Percentiles rank a stretch among this genome's conserved stretches.
Evolutionary conservation across 768 basidiomycete species (phyloP).

Genomic region (Lactarius trivialis): DNA sequence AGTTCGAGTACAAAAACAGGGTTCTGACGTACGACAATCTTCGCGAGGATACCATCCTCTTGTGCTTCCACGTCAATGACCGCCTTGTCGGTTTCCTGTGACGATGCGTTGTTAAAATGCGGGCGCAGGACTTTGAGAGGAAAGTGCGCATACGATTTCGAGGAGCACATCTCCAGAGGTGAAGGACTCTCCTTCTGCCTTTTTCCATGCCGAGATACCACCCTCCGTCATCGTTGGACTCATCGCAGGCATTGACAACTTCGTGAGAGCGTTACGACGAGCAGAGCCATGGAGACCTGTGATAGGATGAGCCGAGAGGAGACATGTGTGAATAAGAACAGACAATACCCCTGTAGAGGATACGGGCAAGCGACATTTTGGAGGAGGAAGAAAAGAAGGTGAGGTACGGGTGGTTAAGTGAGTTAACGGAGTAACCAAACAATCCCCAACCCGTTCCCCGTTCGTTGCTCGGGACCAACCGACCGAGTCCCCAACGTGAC

Average conservation of each 20-base stretch:
- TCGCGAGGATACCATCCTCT: conserved; percentile 93
- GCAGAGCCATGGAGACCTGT: conserved; percentile 81
- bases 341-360: conserved; percentile 65
- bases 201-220: conserved; percentile 96
- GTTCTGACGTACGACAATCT: conserved; percentile 75
- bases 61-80: conserved; percentile 99
- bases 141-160: conserved; percentile 69
- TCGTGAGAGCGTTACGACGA: conserved; percentile 69
- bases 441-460: conserved; percentile 16
- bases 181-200: conserved; percentile 90
- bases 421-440: conserved; percentile 24
- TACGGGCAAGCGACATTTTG: conserved; percentile 54
- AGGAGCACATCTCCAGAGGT: conserved; percentile 87
- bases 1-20: neutral
- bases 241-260: conserved; percentile 97
- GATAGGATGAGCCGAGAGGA: conserved; percentile 25
- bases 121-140: conserved; percentile 16
- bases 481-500: neutral
- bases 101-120: conserved; percentile 11
- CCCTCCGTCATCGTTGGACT: conserved; percentile 99
- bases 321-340: conserved; percentile 55
- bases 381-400: conserved; percentile 16
- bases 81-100: conserved; percentile 98
- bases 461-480: neutral
- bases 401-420: conserved; percentile 22